Evolutionary conservation across 345 rosid genomes (phyloP).

Genomic region (Geranium brycei): DNA sequence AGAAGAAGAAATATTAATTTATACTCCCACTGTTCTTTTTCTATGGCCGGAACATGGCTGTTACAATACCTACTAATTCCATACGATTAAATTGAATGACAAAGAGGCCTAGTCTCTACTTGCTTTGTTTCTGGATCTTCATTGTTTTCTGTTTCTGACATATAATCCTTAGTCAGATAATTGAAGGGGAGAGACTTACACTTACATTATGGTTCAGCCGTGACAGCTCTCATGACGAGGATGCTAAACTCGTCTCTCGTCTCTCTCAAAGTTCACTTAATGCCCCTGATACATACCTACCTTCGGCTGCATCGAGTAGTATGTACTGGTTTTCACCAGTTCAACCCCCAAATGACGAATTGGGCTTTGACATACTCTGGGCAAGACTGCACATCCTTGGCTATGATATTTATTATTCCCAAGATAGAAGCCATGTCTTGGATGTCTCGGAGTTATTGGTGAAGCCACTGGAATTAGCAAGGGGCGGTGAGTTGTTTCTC

Average conservation of each 20-base stretch:
- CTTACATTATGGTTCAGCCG: slow-evolving; percentile 89
- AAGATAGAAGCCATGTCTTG: slow-evolving; percentile 12
- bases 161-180: slow-evolving; percentile 35
- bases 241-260: slow-evolving; percentile 58
- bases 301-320: slow-evolving; percentile 52
- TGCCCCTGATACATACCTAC: slow-evolving; percentile 18
- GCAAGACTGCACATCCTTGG: slow-evolving; percentile 62
- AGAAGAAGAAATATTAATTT: not conserved
- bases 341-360: slow-evolving; percentile 23
- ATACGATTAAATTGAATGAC: not conserved
- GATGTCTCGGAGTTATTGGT: slow-evolving; percentile 35
- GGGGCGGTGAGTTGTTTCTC: slow-evolving; percentile 32
- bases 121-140: not conserved
- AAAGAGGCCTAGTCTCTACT: not conserved
- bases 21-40: not conserved
- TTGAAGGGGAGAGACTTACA: slow-evolving; percentile 72
- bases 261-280: slow-evolving; percentile 26
- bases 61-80: not conserved
- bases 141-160: not conserved
- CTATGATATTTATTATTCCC: slow-evolving; percentile 29
- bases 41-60: not conserved
- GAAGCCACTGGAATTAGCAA: slow-evolving; percentile 45
- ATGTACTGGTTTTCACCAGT: slow-evolving; percentile 70
- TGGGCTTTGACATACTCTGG: slow-evolving; percentile 54
- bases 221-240: slow-evolving; percentile 66